Evolutionary conservation across 2,329 filamentous ascomycete genomes (phyloP), one percentile per base, ranked within the genome.

Genomic region (Diaporthe longicolla): DNA sequence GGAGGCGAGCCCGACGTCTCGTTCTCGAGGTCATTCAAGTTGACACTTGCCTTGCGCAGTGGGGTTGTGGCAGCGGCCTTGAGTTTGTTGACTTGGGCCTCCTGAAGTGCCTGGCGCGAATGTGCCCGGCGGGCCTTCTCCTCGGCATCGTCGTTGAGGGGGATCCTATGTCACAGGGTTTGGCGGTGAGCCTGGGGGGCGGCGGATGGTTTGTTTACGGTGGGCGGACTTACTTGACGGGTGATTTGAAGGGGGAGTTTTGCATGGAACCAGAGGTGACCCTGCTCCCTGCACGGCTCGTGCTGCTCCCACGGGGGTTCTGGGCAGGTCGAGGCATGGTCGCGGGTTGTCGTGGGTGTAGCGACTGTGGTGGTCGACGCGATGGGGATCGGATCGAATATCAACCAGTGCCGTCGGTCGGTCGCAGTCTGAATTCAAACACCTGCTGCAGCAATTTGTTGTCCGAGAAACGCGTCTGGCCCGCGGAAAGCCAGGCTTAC

Each of bases 81-180:
- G 79, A 98, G 93, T 82, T 97, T 92, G 84, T 97, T 97, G 88
- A 97, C 94, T 82, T 98, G 95, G 78, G 93, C 93, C 82, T 97
- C 94, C 82, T 98, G 93, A 40, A 94, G 90, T 45, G 94, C 95
- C 85, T 97, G 94, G 80, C 97, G 93, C 76, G 94, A 95, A 81
- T 97, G 93, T 80, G 96, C 88, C 66, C 97, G 93, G 79, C 93
- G 93, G 65, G 95, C 95, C 84, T 97, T 98, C 85, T 99, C 97
- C 79, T 93, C 91, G 75, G 91, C 92, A 87, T 99, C 97, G 86
- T 99, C 97, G 86, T 98, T 98, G 76, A 99, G 90, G 48, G 97
- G 95, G 75, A 99, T 97, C 82, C 95, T 97, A 26, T 40, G 15
- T 54, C 6, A 79, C 59, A 43, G 40, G 52, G 35, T 26, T 21